Evolutionary conservation across 2,329 filamentous ascomycete genomes (phyloP).

Genomic region (Cladosporium colombiae): DNA sequence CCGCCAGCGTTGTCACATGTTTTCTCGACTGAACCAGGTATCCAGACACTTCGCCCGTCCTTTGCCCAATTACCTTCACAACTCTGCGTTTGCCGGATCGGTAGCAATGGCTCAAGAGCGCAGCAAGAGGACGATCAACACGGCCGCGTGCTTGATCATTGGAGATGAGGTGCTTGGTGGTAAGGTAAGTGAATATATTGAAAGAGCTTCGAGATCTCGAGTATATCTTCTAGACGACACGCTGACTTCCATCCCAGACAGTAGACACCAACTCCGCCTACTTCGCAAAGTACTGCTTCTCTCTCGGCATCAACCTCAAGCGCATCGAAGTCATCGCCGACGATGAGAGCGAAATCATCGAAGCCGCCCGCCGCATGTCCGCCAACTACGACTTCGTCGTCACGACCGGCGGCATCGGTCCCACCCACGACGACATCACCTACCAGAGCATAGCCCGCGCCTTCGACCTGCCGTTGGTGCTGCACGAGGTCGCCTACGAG

Average conservation of each 20-base stretch:
- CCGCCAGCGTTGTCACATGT: constrained; percentile 57
- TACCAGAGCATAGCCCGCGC: constrained; percentile 92
- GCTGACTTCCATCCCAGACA: constrained; percentile 48
- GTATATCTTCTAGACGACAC: too few species aligned
- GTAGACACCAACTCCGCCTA: constrained; percentile 67
- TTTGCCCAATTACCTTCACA: constrained; percentile 58
- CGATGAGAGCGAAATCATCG: constrained; percentile 85
- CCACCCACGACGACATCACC: constrained; percentile 97
- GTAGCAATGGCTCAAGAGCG: constrained; percentile 54
- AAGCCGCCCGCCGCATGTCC: constrained; percentile 85
- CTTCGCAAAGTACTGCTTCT: constrained; percentile 67
- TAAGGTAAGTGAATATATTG: constrained; percentile 70
- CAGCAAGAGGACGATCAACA: constrained; percentile 72
- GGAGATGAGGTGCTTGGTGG: constrained; percentile 96
- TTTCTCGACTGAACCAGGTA: constrained; percentile 72
- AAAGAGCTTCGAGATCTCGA: too few species aligned
- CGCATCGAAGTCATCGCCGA: constrained; percentile 91
- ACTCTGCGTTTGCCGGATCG: constrained; percentile 42
- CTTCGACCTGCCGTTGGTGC: constrained; percentile 72
- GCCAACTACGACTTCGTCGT: constrained; percentile 90
- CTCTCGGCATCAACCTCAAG: constrained; percentile 69
- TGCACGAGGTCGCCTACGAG: constrained; percentile 74
- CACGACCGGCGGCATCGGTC: constrained; percentile 92
- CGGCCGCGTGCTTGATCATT: constrained; percentile 89
- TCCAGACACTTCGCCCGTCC: constrained; percentile 69